Evolutionary conservation across 2,329 filamentous ascomycete species (phyloP).

Genomic region (Chrysosporium queenslandicum): DNA sequence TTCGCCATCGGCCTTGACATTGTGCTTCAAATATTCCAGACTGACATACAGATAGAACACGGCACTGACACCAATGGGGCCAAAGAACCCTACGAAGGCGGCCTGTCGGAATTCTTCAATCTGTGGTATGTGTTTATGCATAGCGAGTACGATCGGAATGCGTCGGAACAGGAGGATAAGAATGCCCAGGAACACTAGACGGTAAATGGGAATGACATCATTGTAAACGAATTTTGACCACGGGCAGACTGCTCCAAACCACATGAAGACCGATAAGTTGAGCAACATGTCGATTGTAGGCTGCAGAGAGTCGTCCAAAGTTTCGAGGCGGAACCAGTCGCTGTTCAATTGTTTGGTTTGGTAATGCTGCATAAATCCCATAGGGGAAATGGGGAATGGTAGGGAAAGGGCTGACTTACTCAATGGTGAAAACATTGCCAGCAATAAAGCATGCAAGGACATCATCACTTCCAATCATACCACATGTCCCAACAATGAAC

Average conservation of each 20-base stretch:
- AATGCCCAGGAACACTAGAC: conserved; percentile 63
- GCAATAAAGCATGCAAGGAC: conserved; percentile 87
- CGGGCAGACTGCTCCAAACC: conserved; percentile 77
- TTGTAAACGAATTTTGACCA: conserved; percentile 64
- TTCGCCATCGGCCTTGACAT: conserved; percentile 48
- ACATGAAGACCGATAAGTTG: conserved; percentile 80
- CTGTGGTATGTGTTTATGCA: conserved; percentile 68
- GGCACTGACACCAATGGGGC: conserved; percentile 80
- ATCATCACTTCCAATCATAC: conserved; percentile 79
- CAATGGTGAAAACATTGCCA: conserved; percentile 83
- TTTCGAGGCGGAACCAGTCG: conserved; percentile 87
- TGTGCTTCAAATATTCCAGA: conserved; percentile 57
- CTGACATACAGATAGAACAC: conserved; percentile 82
- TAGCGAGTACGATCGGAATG: conserved; percentile 61
- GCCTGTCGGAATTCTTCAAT: conserved; percentile 66
- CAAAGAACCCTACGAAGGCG: conserved; percentile 83
- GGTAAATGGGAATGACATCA: conserved; percentile 59
- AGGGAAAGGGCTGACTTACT: conserved; percentile 38
- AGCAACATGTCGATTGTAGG: conserved; percentile 91
- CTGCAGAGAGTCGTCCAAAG: conserved; percentile 81
- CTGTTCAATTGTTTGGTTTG: conserved; percentile 23
- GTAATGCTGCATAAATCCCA: neutral
- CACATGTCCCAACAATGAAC: conserved; percentile 78
- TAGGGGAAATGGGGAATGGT: neutral
- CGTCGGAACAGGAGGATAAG: conserved; percentile 68